A percentile compares a stretch with the other conserved stretches of the same genome.
These are phyloP conservation scores for Exidia glandulosa DNA, from an alignment of 768 basidiomycete genomes.

Conservation along the genomic window DNA sequence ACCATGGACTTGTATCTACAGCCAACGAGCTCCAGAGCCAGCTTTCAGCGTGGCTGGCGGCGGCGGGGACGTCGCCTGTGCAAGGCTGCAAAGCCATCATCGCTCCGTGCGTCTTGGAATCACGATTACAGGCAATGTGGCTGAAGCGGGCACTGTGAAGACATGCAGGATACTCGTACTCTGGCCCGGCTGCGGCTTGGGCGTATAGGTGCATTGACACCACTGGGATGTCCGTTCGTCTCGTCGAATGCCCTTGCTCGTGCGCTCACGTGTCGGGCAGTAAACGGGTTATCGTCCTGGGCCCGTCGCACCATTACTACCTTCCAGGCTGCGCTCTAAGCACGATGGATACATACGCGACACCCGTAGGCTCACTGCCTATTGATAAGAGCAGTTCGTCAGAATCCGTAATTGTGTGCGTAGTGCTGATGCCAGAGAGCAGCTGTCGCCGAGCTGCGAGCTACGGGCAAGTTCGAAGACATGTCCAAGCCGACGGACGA, in stretches of 20 bases:
- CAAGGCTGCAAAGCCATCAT: slow-evolving; percentile 77
- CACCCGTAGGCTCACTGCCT: slow-evolving; percentile 73
- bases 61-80: slow-evolving; percentile 42
- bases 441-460: slow-evolving; percentile 59
- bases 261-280: slow-evolving; percentile 37
- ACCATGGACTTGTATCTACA: slow-evolving; percentile 17
- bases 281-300: slow-evolving; percentile 86
- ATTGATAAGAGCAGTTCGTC: slow-evolving; percentile 69
- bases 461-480: slow-evolving; percentile 55
- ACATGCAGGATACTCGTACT: slow-evolving; percentile 94
- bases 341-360: slow-evolving; percentile 63
- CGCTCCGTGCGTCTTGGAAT: slow-evolving; percentile 62
- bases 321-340: slow-evolving; percentile 82
- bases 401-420: slow-evolving; percentile 8
- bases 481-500: slow-evolving; percentile 68
- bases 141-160: slow-evolving; percentile 27
- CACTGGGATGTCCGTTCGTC: slow-evolving; percentile 68
- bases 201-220: slow-evolving; percentile 86
- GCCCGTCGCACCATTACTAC: slow-evolving; percentile 90
- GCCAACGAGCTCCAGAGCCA: slow-evolving; percentile 47
- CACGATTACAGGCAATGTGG: background rate
- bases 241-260: too few species aligned
- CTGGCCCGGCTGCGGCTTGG: slow-evolving; percentile 90
- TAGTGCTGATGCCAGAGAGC: background rate
- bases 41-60: slow-evolving; percentile 51